Conservation (phyloP, 306 rosid genomes). For the Gillenia trifoliata region DNA sequence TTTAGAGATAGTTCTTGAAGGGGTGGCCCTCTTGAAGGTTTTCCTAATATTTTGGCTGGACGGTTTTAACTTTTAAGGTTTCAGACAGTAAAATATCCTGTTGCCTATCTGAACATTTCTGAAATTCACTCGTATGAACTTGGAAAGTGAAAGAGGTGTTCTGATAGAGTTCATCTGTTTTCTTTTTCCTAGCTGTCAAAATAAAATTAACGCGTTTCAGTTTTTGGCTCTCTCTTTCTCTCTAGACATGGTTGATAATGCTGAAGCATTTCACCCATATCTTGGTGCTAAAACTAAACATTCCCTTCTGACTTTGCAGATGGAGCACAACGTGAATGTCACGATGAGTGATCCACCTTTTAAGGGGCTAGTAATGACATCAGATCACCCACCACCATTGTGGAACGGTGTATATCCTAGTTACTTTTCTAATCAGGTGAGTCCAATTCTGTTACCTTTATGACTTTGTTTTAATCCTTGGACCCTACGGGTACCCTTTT, state of each 20-base stretch:
- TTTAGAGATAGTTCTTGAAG: neutral
- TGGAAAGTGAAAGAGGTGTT: neutral
- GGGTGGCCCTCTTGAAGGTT: neutral
- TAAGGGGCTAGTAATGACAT: slow-evolving; percentile 52
- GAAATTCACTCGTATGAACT: neutral
- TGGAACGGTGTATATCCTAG: slow-evolving; percentile 61
- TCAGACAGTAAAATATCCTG: neutral
- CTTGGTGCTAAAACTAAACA: neutral
- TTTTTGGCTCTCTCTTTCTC: slow-evolving; percentile 2
- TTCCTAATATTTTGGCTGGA: neutral
- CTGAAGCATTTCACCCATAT: neutral
- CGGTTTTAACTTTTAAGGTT: neutral
- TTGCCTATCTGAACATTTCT: neutral
- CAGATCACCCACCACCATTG: slow-evolving; percentile 45
- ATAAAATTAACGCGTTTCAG: neutral
- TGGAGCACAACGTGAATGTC: slow-evolving; percentile 48
- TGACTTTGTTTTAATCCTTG: neutral
- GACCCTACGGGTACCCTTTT: neutral
- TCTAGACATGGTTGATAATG: neutral
- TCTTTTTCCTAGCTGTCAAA: neutral
- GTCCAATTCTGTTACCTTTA: neutral
- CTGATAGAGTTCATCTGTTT: neutral
- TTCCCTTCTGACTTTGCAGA: slow-evolving; percentile 44
- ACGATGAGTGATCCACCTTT: slow-evolving; percentile 43
- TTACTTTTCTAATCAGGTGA: slow-evolving; percentile 69